Base-by-base conservation (phyloP, 2,329 filamentous ascomycete species). In the Chaetomiaceae sp. region DNA sequence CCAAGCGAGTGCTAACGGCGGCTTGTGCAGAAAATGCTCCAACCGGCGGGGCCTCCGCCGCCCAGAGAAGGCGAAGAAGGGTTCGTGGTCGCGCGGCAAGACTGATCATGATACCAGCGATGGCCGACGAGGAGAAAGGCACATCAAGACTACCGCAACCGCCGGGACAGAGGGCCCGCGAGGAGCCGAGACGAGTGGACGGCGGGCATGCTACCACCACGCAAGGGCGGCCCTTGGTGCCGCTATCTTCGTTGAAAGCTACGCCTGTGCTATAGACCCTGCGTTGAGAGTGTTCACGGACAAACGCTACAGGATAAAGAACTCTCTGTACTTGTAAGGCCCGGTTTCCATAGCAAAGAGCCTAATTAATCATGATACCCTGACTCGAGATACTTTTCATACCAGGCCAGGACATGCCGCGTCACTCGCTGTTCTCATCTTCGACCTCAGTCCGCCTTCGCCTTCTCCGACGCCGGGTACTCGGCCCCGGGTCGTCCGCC, bases 1-100 rank as follows among this genome's bases (percentile, higher is more conserved):
- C 13, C 3, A 23, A 20, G 21, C 8, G 21, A 12, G 16, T 16
- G 40, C 46, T 49, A 19, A 54, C 10, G 10, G n/a, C n/a, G 17
- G 16, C 38, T 6, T 39, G 14, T 20, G 9, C 53, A 83, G 80
- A 85, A 85, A 76, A 86, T 86, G 83, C 71, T 86, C 41, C 80
- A 82, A 58, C 80, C 80, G 0, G 75, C 71, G 47, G 79, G 79
- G 1, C 76, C 78, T 5, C 79, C 79, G n/a, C 79, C 79, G 1
- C 68, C 74, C 2, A 70, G 77, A 30, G 79, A 82, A 61, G 76
- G 73, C 13, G 75, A 74, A 42, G 66, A 70, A 38, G 43, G 51
- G 12, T 51, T 58, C 10, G 49, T 42, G 17, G 21, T 48, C 2
- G 23, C 51, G n/a, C 35, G 49, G 23, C 53, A 52, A 40, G 45